Evolutionary conservation across 768 basidiomycete species (phyloP), one percentile per base, ranked within the genome.

Genomic region (Pluteus cervinus): DNA sequence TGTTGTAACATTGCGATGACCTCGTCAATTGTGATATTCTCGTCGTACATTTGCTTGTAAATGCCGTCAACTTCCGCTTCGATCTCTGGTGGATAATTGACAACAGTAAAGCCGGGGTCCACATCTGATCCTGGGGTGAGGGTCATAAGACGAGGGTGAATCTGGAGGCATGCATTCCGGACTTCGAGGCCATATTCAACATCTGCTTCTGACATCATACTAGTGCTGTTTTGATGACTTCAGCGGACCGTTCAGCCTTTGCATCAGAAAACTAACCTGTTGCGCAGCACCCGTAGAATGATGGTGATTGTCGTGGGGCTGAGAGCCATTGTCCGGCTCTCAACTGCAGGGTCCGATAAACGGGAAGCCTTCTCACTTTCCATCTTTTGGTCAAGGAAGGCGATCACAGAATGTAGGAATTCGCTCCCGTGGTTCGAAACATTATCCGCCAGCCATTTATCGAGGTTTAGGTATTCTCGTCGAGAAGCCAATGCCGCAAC

Each of bases 1-100:
- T 81, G 76, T 60, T 88, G 85, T 18, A 99, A 79, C 63, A 91
- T 80, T 18, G 75, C 64, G 44, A 97, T 86, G 46, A 98, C 91
- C 44, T 94, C 88, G 57, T 98, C 94, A 51, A 98, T 90, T 39
- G 88, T 76, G 39, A 90, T 86, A 50, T 90, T 80, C 56, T 91
- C 89, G 56, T 91, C 87, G 60, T 98, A 99, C 92, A 99, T 96
- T 60, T 91, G 82, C 60, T 91, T 92, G 71, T 94, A 97, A 56
- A 96, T 92, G 36, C 79, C 73, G 49, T 98, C 96, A 40, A 96
- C 92, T 62, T 97, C 92, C 8, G 77, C 69, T 57, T 96, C 90
- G 38, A 94, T 86, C 50, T 97, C 93, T 33, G 81, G 61, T 5
- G 87, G 71, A 62, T 96, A 98, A 41, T 68, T 81, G 55, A 93